phyloP scores from a whole-genome alignment of 768 basidiomycete genomes.

The Coprinopsis sp. region DNA sequence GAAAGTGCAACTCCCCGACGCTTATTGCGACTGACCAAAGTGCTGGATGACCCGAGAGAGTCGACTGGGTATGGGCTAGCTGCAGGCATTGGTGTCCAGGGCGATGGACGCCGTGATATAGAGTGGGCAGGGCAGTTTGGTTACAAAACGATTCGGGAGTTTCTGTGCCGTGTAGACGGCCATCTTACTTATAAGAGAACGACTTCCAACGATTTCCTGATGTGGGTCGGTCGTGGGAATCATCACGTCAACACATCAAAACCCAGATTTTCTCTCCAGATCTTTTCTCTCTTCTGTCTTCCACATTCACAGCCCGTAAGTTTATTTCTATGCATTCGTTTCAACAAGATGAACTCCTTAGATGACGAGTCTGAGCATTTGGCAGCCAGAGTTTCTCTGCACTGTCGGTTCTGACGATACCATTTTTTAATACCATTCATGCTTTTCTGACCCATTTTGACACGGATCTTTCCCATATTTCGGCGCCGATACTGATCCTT shows the following conservation, averaged over 20 bases:
- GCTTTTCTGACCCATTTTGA: constrained; percentile 62
- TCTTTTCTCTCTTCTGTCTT: constrained; percentile 11
- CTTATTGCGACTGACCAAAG: constrained; percentile 38
- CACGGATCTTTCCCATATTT: constrained; percentile 13
- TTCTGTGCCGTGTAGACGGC: too few relatives aligned
- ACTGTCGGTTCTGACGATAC: constrained; percentile 56
- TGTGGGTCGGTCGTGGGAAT: too few relatives aligned
- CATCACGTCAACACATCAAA: too few relatives aligned
- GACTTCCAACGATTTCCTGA: too few relatives aligned
- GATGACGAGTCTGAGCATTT: constrained; percentile 84
- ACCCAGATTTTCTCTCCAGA: too few relatives aligned
- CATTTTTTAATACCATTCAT: constrained; percentile 77
- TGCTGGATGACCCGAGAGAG: constrained; percentile 18
- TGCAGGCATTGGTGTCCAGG: constrained; percentile 11
- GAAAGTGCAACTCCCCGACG: constrained; percentile 54
- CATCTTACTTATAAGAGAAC: too few relatives aligned
- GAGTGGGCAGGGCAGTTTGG: neutral
- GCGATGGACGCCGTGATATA: too few relatives aligned
- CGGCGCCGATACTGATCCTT: constrained; percentile 18
- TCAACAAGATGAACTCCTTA: constrained; percentile 38
- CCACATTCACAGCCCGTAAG: constrained; percentile 9
- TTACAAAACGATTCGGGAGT: constrained; percentile 5
- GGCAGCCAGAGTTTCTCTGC: constrained; percentile 57
- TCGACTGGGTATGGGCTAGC: constrained; percentile 1
- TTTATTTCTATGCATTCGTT: constrained; percentile 14